These are phyloP conservation scores for Heimioporus retisporus DNA, from an alignment of 1,284 basidiomycete genomes.

Conservation along the genomic window DNA sequence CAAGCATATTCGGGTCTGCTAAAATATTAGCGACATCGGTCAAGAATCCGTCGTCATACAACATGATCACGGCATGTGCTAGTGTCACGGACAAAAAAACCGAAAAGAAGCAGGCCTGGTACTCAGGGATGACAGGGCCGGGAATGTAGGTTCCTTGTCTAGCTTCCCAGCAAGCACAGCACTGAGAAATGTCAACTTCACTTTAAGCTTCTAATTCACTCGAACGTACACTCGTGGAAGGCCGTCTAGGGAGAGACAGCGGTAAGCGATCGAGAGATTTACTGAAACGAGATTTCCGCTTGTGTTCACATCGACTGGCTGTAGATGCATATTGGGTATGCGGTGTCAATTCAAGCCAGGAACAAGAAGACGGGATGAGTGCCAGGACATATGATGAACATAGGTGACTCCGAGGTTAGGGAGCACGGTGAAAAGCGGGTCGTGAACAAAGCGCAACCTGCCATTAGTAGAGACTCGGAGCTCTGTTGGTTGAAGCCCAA, in stretches of 20 bases:
- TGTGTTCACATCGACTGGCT: neutral
- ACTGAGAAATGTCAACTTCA: slow-evolving; percentile 2
- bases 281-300: slow-evolving; percentile 2
- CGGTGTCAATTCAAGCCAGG: neutral
- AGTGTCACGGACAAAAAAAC: neutral
- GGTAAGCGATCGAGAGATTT: slow-evolving; percentile 16
- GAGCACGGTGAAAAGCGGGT: no score
- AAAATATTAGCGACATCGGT: slow-evolving; percentile 36
- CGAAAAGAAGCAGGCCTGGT: slow-evolving; percentile 14
- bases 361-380: no score
- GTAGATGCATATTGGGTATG: neutral
- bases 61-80: neutral
- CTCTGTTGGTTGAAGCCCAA: no score
- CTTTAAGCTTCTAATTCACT: neutral
- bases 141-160: slow-evolving; percentile 6
- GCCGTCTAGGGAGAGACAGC: slow-evolving; percentile 23
- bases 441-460: no score
- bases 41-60: slow-evolving; percentile 28
- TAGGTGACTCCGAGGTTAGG: no score
- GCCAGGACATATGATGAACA: no score
- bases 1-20: slow-evolving; percentile 36
- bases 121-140: slow-evolving; percentile 24
- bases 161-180: slow-evolving; percentile 14
- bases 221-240: slow-evolving; percentile 23
- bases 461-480: no score